Percentiles rank a stretch among this genome's conserved stretches.
These are phyloP conservation scores for Medicago arabica DNA, from an alignment of 306 rosid genomes.

Conservation along the genomic window DNA sequence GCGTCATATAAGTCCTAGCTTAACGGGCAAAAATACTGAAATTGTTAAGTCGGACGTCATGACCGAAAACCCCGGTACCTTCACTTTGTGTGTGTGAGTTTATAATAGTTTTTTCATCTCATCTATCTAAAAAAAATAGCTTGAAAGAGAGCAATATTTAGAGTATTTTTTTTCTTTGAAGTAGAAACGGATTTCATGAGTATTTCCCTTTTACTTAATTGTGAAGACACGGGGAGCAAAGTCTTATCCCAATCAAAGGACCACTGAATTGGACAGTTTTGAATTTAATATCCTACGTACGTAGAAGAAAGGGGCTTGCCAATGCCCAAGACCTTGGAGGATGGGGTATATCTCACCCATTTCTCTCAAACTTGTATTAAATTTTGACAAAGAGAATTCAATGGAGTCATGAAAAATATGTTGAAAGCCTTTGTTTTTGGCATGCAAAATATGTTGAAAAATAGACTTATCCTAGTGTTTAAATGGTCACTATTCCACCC, in stretches of 20 bases:
- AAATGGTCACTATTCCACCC: conserved; percentile 30
- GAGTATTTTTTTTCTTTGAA: too few species aligned
- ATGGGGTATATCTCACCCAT: conserved; percentile 30
- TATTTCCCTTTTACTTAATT: too few species aligned
- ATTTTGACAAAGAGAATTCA: conserved; percentile 34
- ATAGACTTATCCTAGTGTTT: conserved; percentile 41
- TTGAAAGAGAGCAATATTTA: too few species aligned
- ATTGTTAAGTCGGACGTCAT: too few species aligned
- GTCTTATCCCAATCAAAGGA: conserved; percentile 6
- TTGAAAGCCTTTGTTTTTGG: conserved; percentile 12
- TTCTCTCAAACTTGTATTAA: conserved; percentile 29
- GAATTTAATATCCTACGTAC: conserved; percentile 20
- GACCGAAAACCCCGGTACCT: too few species aligned
- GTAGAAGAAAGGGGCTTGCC: conserved; percentile 1
- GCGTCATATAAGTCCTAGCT: too few species aligned
- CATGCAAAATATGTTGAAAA: conserved; percentile 25
- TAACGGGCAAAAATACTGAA: too few species aligned
- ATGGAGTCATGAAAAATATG: conserved; percentile 25
- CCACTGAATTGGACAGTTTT: not conserved
- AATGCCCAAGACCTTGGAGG: conserved; percentile 5
- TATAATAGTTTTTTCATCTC: too few species aligned
- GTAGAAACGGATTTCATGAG: too few species aligned
- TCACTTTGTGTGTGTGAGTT: too few species aligned
- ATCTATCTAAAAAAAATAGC: too few species aligned
- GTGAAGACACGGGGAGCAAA: not conserved